Conservation (phyloP, 75 land plant genomes). For the Isoetes taiwanensis region DNA sequence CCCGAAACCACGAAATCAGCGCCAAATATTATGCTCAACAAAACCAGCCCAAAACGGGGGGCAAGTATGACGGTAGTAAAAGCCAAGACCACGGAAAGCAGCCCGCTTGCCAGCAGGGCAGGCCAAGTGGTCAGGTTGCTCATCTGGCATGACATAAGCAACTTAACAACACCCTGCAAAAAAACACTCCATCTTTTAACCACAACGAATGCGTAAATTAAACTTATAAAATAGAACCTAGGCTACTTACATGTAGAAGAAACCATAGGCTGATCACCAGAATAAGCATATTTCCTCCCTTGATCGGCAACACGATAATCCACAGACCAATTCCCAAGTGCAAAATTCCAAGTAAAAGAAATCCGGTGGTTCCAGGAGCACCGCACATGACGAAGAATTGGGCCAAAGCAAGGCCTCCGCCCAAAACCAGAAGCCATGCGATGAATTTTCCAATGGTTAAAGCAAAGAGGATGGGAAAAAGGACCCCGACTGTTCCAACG, state of each 20-base stretch:
- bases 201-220: too few species aligned
- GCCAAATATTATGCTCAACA: conserved; percentile 20
- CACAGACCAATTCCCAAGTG: conserved; percentile 22
- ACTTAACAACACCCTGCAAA: conserved; percentile 22
- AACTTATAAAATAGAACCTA: too few species aligned
- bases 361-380: conserved; percentile 29
- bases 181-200: not conserved
- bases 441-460: conserved; percentile 15
- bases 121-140: conserved; percentile 22
- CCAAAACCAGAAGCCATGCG: conserved; percentile 26
- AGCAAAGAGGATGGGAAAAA: conserved; percentile 16
- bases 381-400: conserved; percentile 28
- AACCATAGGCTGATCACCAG: conserved; percentile 21
- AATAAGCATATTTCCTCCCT: conserved; percentile 9
- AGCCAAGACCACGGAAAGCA: conserved; percentile 18
- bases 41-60: conserved; percentile 7
- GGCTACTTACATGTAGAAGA: conserved; percentile 15
- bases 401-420: conserved; percentile 18
- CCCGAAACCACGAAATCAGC: conserved; percentile 18
- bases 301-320: conserved; percentile 18
- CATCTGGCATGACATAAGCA: conserved; percentile 25
- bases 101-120: conserved; percentile 13
- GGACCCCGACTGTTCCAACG: conserved; percentile 17
- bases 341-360: conserved; percentile 19
- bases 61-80: conserved; percentile 21